Percentiles rank a stretch among this genome's conserved stretches.
phyloP scores from a whole-genome alignment of 305 asterid genomes.

The Fraxinus sp. region DNA sequence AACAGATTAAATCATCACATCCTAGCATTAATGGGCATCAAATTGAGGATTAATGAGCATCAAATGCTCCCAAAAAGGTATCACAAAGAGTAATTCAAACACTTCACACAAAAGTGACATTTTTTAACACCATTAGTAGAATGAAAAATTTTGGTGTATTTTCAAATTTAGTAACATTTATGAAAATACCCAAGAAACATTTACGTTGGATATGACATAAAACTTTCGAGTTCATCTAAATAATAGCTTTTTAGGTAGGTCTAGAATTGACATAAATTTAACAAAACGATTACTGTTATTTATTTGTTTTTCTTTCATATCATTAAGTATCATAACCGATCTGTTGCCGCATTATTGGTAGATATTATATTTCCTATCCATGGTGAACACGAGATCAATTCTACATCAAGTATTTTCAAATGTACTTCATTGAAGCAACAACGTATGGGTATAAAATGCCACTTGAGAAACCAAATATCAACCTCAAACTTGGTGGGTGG shows the following conservation, averaged over 20 bases:
- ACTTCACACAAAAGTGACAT: too few relatives aligned
- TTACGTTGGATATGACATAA: not conserved
- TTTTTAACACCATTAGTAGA: too few relatives aligned
- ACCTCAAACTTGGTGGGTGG: not conserved
- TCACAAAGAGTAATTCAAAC: too few relatives aligned
- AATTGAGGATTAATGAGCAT: too few relatives aligned
- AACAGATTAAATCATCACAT: too few relatives aligned
- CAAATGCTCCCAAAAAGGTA: too few relatives aligned
- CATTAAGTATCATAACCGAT: not conserved
- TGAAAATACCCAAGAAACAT: not conserved
- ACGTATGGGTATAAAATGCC: not conserved
- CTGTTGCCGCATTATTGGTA: too few relatives aligned
- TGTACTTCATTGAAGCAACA: not conserved
- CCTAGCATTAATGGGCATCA: too few relatives aligned
- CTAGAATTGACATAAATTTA: not conserved
- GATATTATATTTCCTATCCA: too few relatives aligned
- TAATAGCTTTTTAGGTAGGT: not conserved
- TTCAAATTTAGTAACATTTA: too few relatives aligned
- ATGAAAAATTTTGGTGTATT: too few relatives aligned
- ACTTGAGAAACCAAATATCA: not conserved
- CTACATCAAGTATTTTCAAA: not conserved
- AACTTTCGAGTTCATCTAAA: not conserved
- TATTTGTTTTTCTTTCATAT: not conserved
- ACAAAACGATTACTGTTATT: not conserved
- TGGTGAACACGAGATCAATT: too few relatives aligned